Percentiles rank a stretch among this genome's conserved stretches.
Evolutionary conservation across 2,329 filamentous ascomycete species (phyloP).

Genomic region (Pyrenophora seminiperda): DNA sequence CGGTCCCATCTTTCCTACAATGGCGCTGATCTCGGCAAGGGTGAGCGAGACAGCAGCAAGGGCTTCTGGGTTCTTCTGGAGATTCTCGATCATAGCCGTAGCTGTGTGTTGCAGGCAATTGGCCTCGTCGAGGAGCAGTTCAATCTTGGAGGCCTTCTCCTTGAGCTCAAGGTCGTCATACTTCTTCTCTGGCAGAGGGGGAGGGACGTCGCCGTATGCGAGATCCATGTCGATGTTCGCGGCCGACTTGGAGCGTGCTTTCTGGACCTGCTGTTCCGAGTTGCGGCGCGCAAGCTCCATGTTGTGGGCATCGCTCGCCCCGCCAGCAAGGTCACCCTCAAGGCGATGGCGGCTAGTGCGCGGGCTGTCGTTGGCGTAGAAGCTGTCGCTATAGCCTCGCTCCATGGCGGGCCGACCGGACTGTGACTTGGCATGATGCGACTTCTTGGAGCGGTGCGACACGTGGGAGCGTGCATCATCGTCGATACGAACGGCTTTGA

Average conservation of each 20-base stretch:
- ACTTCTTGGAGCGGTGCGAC: conserved; percentile 35
- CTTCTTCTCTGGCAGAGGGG: conserved; percentile 62
- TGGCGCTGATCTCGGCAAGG: conserved; percentile 83
- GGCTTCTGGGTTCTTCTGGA: conserved; percentile 83
- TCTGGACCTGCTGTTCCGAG: conserved; percentile 44
- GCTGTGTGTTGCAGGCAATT: conserved; percentile 88
- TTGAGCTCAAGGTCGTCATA: conserved; percentile 64
- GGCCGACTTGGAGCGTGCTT: conserved; percentile 46
- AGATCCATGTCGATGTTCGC: conserved; percentile 82
- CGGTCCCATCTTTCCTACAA: conserved; percentile 84
- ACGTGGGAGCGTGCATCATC: conserved; percentile 44
- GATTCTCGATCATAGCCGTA: conserved; percentile 77
- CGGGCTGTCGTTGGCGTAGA: conserved; percentile 49
- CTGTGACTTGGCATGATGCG: conserved; percentile 31
- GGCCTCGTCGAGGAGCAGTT: conserved; percentile 80
- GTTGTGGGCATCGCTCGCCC: conserved; percentile 37
- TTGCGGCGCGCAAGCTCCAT: conserved; percentile 52
- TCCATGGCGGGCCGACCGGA: conserved; percentile 46
- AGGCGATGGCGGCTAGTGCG: conserved; percentile 33
- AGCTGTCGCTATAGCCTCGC: conserved; percentile 54
- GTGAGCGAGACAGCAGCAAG: conserved; percentile 93
- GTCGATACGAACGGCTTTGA: conserved; percentile 55
- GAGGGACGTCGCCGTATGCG: conserved; percentile 83
- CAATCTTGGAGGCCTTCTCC: conserved; percentile 74
- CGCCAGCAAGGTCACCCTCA: conserved; percentile 41